Evolutionary conservation across 2,329 filamentous ascomycete genomes (phyloP), one percentile per base, ranked within the genome.

Genomic region (Akanthomyces dipterigenus): DNA sequence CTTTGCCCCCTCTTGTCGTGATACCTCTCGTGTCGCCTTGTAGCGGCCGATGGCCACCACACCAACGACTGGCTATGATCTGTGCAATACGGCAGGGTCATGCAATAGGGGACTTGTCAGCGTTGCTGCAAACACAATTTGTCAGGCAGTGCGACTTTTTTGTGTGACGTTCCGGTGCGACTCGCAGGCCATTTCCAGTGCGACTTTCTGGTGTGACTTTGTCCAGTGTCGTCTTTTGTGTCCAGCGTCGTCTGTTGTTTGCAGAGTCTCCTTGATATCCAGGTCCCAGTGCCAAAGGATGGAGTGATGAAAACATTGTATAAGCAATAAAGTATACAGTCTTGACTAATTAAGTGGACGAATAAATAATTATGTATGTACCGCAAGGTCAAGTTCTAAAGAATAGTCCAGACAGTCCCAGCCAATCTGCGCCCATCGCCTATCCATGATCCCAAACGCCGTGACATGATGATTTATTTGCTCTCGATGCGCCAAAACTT

Each of bases 401-500:
- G 20, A 24, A 51, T 42, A 22, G 4, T 28, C 26, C 40, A 50
- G 24, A 18, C 26, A 43, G 45, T 45, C 38, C 56, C 46, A 60
- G 4, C 20, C 56, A 18, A 54, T 24, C 31, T 43, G 22, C 48
- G 48, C 36, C 36, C 36, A 16, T 38, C 36, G 36, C 54, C 42
- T 45, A 24, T 43, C 54, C 50, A 20, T 55, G 42, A 14, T n/a
- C 26, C 40, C 34, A 45, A 58, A 46, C 51, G 31, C 55, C 53
- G 18, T 57, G 18, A 50, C 34, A 48, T 51, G 48, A n/a, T 43
- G 48, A n/a, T 43, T 60, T 36, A 75, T 53, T 66, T 71, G 66
- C 74, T 79, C 68, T 86, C 83, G 36, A 87, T 82, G 65, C 84
- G 85, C 91, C 91, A 95, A 72, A 93, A 95, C 71, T 93, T 93